Conservation (phyloP, 352 stramenopile genomes). For the Aphanomyces invadans region DNA sequence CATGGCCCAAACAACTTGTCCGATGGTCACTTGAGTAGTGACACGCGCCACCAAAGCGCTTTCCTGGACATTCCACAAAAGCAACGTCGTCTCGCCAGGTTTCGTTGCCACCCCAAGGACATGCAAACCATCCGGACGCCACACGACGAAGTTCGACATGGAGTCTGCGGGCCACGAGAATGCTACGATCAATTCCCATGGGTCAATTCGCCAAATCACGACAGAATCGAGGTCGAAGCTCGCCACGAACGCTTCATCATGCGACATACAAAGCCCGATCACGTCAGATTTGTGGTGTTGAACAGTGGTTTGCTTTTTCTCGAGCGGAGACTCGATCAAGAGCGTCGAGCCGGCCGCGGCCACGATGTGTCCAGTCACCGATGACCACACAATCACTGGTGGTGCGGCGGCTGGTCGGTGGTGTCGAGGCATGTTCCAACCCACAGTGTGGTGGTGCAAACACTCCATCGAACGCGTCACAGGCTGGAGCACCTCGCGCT, state of each 20-base stretch:
- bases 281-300: background rate
- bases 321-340: background rate
- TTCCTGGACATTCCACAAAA: background rate
- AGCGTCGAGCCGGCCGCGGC: background rate
- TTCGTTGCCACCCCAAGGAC: background rate
- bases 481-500: background rate
- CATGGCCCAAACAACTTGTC: background rate
- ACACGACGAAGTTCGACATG: background rate
- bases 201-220: background rate
- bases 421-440: constrained; percentile 12
- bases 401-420: too few relatives aligned
- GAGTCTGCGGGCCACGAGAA: background rate
- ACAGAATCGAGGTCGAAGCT: background rate
- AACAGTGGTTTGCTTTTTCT: background rate
- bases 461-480: background rate
- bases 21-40: background rate
- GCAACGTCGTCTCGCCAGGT: background rate
- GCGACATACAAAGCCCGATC: background rate
- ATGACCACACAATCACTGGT: background rate
- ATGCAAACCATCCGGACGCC: background rate
- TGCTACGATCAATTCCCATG: background rate
- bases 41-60: background rate
- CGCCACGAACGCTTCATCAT: background rate
- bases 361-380: background rate
- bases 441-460: background rate